phyloP scores from a whole-genome alignment of 2,329 filamentous ascomycete genomes.

The Grosmannia huntii region DNA sequence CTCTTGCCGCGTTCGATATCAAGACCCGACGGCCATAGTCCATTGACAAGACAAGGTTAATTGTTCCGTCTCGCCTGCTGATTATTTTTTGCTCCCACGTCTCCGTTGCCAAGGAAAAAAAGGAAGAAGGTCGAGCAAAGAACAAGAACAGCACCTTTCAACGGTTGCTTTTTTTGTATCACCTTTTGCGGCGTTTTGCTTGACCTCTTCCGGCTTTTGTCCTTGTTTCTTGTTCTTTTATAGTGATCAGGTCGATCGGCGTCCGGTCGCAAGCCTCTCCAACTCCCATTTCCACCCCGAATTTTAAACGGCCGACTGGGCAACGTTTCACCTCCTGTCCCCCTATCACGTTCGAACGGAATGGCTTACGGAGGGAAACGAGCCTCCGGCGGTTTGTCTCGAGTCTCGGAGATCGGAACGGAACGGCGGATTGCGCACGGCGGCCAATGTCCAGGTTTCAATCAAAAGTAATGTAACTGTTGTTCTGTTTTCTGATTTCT shows the following conservation, averaged over 20 bases:
- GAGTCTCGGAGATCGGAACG: neutral
- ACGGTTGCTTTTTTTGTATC: neutral
- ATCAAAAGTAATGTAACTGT: conserved; percentile 4
- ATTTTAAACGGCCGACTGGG: neutral
- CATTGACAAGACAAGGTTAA: neutral
- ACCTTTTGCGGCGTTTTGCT: neutral
- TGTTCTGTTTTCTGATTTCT: neutral
- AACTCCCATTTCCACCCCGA: neutral
- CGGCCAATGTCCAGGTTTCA: neutral
- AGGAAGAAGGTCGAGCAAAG: neutral
- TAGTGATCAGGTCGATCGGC: conserved; percentile 11
- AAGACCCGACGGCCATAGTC: neutral
- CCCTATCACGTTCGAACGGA: neutral
- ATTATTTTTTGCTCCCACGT: neutral
- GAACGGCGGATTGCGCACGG: neutral
- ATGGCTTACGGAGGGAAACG: neutral
- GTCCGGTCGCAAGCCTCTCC: neutral
- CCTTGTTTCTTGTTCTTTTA: conserved; percentile 7
- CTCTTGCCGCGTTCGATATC: neutral
- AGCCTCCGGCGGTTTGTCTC: conserved; percentile 1
- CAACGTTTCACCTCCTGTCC: neutral
- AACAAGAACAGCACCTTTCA: neutral
- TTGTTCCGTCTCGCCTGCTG: neutral
- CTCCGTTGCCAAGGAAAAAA: neutral
- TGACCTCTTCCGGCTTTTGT: neutral